Conservation (phyloP, 1,284 basidiomycete species). For the Microbotryomycetes sp. region DNA sequence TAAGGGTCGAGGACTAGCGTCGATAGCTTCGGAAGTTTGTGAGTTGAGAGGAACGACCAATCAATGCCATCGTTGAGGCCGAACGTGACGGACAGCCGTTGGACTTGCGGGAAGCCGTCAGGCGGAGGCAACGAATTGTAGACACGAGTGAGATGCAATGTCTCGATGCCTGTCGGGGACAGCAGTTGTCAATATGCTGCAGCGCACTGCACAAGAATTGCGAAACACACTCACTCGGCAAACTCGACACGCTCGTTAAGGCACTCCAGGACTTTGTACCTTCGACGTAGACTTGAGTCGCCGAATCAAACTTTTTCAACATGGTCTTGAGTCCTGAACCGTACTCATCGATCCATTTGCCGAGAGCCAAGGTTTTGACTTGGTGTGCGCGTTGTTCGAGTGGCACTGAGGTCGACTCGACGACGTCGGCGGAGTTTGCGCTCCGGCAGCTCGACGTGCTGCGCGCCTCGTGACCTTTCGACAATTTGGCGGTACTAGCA, state of each 20-base stretch:
- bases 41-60: not conserved
- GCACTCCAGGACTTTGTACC: not conserved
- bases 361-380: conserved; percentile 1
- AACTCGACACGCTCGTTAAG: not conserved
- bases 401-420: not conserved
- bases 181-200: too few relatives aligned
- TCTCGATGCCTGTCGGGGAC: not conserved
- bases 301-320: not conserved
- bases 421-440: not conserved
- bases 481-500: not conserved
- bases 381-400: not conserved
- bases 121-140: conserved; percentile 1
- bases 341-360: conserved; percentile 1
- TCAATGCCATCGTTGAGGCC: conserved; percentile 1
- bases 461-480: not conserved
- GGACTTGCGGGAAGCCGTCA: not conserved
- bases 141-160: conserved; percentile 2
- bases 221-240: not conserved
- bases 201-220: too few relatives aligned
- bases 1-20: not conserved
- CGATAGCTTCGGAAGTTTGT: not conserved
- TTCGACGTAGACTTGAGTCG: not conserved
- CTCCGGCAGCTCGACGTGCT: not conserved
- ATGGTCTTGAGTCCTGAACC: not conserved
- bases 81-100: not conserved